Conservation (phyloP, 208 protist species). For the Novymonas esmeraldas region DNA sequence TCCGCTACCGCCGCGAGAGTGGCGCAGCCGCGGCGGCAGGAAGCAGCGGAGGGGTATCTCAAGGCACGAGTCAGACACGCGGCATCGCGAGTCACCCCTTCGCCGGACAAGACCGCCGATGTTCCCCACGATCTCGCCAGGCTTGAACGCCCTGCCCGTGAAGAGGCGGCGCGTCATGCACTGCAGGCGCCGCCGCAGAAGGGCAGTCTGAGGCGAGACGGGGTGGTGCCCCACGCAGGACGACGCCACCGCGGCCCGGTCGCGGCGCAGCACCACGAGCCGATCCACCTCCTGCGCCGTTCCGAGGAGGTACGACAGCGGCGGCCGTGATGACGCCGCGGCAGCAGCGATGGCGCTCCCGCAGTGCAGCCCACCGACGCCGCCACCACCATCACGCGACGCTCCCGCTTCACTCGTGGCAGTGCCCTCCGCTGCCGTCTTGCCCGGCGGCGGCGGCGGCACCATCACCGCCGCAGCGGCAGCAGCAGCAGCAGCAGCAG, state of each 20-base stretch:
- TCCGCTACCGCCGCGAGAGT: background rate
- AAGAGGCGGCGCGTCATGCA: constrained; percentile 66
- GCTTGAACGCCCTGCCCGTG: constrained; percentile 67
- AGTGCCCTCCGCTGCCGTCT: no score
- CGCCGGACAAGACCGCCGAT: constrained; percentile 71
- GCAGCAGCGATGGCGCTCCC: no score
- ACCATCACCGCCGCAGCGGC: background rate
- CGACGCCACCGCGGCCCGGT: background rate
- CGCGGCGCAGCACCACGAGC: constrained; percentile 26
- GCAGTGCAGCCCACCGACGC: no score
- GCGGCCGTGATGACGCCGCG: background rate
- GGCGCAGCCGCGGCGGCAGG: constrained; percentile 42
- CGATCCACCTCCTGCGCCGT: constrained; percentile 35
- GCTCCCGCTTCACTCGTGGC: no score
- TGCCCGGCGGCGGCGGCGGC: background rate
- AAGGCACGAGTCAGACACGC: constrained; percentile 65
- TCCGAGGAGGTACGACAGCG: constrained; percentile 18
- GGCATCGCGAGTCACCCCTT: constrained; percentile 39
- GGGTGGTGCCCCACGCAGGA: no score
- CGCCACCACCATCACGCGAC: no score
- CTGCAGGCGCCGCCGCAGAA: constrained; percentile 37
- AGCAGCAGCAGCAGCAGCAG: background rate
- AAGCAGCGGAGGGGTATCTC: constrained; percentile 72
- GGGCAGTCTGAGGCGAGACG: constrained; percentile 19
- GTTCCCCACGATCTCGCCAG: constrained; percentile 72